Conservation (phyloP, 176 grass and related monocot genomes). For the Eleusine indica region DNA sequence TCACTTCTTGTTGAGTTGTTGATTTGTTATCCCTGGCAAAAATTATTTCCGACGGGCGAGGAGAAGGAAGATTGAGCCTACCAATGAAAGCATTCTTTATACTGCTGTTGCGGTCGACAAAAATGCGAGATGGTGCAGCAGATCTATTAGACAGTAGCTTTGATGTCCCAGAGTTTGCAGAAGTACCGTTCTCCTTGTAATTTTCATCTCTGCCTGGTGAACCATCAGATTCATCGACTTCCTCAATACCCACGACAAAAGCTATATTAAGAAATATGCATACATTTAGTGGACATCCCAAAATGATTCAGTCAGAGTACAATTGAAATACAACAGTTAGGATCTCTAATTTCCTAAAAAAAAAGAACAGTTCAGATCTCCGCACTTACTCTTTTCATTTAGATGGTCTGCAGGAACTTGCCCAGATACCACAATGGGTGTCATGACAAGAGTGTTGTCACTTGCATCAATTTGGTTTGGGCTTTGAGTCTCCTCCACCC, state of each 20-base stretch:
- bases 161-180: slow-evolving; percentile 12
- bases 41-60: slow-evolving; percentile 79
- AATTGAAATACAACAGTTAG: background rate
- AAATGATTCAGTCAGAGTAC: background rate
- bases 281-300: slow-evolving; percentile 1
- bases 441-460: slow-evolving; percentile 23
- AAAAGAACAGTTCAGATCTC: background rate
- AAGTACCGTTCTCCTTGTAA: slow-evolving; percentile 24
- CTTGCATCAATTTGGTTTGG: slow-evolving; percentile 8
- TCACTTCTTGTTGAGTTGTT: slow-evolving; percentile 78
- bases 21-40: slow-evolving; percentile 79
- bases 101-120: slow-evolving; percentile 34
- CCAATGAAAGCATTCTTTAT: slow-evolving; percentile 38
- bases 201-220: slow-evolving; percentile 38
- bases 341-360: background rate
- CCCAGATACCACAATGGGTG: slow-evolving; percentile 11
- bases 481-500: slow-evolving; percentile 14
- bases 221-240: slow-evolving; percentile 42
- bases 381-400: slow-evolving; percentile 45
- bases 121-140: slow-evolving; percentile 6
- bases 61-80: slow-evolving; percentile 56
- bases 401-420: slow-evolving; percentile 36
- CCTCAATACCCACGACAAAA: slow-evolving; percentile 49
- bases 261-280: slow-evolving; percentile 28
- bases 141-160: slow-evolving; percentile 24